phyloP scores from a whole-genome alignment of 2,329 filamentous ascomycete genomes.

The Diaporthe eres region DNA sequence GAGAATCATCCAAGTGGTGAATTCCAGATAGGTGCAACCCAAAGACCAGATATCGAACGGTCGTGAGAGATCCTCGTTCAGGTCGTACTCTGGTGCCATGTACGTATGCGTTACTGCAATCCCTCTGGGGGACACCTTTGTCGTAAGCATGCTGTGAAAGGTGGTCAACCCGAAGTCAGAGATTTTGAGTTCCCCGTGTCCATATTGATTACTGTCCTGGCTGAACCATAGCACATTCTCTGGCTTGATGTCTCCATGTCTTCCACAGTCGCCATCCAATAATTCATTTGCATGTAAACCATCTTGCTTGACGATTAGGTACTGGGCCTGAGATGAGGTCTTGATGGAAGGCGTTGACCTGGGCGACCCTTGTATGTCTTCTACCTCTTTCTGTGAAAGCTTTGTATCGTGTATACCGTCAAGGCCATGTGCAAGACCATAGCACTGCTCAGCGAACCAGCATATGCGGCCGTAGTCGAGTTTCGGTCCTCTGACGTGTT shows the following conservation, averaged over 20 bases:
- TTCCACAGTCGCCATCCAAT: too few relatives aligned
- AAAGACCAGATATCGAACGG: conserved; percentile 22
- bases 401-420: background rate
- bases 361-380: background rate
- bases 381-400: background rate
- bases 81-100: conserved; percentile 1
- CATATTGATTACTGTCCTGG: background rate
- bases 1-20: background rate
- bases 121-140: background rate
- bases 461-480: background rate
- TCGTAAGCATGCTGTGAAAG: background rate
- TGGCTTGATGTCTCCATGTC: conserved; percentile 16
- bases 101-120: background rate
- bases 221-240: conserved; percentile 2
- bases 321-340: too few relatives aligned
- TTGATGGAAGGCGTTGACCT: too few relatives aligned
- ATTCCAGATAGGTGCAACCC: background rate
- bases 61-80: background rate
- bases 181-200: background rate
- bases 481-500: background rate
- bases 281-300: too few relatives aligned
- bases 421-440: background rate
- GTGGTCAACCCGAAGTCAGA: background rate
- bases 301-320: too few relatives aligned
- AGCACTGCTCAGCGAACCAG: conserved; percentile 5